phyloP scores from a whole-genome alignment of 805 yeast species.

The Candida krabiensis region DNA sequence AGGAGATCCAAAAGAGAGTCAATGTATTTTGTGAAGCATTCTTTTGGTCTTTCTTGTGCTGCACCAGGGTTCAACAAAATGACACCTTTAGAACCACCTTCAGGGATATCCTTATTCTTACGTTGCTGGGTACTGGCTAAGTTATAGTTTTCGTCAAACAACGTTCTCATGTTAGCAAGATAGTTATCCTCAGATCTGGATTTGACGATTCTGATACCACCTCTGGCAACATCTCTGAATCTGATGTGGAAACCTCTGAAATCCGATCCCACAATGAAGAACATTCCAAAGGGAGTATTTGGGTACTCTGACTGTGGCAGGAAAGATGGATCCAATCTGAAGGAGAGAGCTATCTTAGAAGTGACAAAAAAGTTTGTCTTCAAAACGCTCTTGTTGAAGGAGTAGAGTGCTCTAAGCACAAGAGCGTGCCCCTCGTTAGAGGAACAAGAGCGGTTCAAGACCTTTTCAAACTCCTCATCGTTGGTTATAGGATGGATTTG shows the following conservation, averaged over 20 bases:
- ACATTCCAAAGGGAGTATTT: conserved; percentile 91
- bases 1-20: conserved; percentile 87
- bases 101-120: conserved; percentile 97
- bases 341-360: conserved; percentile 92
- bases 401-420: conserved; percentile 77
- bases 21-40: conserved; percentile 88
- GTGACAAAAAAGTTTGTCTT: conserved; percentile 94
- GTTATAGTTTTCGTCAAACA: conserved; percentile 95
- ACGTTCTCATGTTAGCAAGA: conserved; percentile 76
- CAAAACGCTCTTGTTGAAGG: conserved; percentile 82
- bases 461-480: conserved; percentile 70
- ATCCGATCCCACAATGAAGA: conserved; percentile 92
- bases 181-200: conserved; percentile 85
- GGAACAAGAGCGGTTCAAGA: conserved; percentile 67
- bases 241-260: conserved; percentile 97
- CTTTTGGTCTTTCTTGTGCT: conserved; percentile 76
- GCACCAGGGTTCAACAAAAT: conserved; percentile 71
- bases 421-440: conserved; percentile 78
- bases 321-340: conserved; percentile 84
- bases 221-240: conserved; percentile 96
- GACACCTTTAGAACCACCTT: conserved; percentile 98
- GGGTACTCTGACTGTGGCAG: conserved; percentile 88
- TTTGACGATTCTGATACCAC: conserved; percentile 94
- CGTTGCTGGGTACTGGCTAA: conserved; percentile 95
- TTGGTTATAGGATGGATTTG: conserved; percentile 71